Percentiles rank a stretch among this genome's conserved stretches.
These are phyloP conservation scores for Omphalotus olearius DNA, from an alignment of 1,284 basidiomycete genomes.

Conservation along the genomic window DNA sequence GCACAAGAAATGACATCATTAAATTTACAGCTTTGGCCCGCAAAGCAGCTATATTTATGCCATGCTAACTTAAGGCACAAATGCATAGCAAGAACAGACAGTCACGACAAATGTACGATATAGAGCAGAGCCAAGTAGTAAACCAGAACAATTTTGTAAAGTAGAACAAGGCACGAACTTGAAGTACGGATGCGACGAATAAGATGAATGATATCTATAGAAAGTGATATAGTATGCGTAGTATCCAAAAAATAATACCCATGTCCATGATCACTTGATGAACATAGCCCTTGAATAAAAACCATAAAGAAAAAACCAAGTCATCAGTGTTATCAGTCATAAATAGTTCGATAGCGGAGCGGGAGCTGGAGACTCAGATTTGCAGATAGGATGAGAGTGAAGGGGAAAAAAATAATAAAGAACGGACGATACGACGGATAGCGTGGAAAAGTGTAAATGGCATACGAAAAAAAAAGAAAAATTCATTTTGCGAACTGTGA, in stretches of 20 bases:
- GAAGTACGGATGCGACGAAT: background rate
- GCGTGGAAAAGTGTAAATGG: background rate
- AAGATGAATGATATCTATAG: constrained; percentile 5
- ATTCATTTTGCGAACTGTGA: background rate
- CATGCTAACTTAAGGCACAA: no score
- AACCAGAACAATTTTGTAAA: background rate
- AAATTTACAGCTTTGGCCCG: no score
- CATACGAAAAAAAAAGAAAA: background rate
- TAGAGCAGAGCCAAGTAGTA: background rate
- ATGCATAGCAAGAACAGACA: no score
- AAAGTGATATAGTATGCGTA: background rate
- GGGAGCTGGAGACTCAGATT: background rate
- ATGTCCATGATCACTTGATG: background rate
- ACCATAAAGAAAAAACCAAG: background rate
- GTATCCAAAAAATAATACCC: background rate
- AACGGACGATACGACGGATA: background rate
- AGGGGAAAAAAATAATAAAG: background rate
- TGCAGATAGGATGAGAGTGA: background rate
- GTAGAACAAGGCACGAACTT: background rate
- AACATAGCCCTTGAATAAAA: background rate
- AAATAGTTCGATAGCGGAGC: background rate
- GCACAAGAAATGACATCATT: no score
- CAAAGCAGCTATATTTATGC: no score
- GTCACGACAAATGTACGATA: no score
- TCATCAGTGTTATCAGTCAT: background rate